These are phyloP conservation scores for Exidia glandulosa DNA, from an alignment of 768 basidiomycete genomes.

Conservation along the genomic window DNA sequence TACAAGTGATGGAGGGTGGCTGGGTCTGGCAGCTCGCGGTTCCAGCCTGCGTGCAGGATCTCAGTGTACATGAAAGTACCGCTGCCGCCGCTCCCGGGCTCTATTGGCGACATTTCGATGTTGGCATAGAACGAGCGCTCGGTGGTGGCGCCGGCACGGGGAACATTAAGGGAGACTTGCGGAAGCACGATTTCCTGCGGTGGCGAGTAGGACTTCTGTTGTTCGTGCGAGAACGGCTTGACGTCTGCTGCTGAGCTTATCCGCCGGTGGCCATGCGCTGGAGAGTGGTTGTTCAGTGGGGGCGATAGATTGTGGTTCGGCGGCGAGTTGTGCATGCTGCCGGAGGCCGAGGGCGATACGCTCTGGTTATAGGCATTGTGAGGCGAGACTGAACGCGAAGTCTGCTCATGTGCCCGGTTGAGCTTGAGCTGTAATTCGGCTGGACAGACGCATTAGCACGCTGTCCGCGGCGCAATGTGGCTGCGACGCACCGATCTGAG, in stretches of 20 bases:
- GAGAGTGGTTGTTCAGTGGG: not conserved
- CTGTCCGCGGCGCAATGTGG: not conserved
- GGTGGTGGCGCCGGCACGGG: conserved; percentile 19
- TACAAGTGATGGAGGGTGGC: conserved; percentile 65
- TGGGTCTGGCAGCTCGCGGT: conserved; percentile 74
- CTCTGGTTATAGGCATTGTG: not conserved
- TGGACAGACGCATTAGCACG: conserved; percentile 15
- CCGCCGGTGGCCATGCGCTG: not conserved
- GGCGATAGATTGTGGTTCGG: not conserved
- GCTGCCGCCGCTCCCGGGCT: conserved; percentile 29
- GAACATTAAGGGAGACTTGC: conserved; percentile 16
- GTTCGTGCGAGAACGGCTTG: not conserved
- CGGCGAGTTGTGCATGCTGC: not conserved
- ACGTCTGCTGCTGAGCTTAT: not conserved
- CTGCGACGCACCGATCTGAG: conserved; percentile 51
- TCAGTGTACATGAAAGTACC: conserved; percentile 33
- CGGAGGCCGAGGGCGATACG: not conserved
- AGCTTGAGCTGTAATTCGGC: conserved; percentile 55
- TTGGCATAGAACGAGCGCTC: not conserved
- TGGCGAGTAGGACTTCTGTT: not conserved
- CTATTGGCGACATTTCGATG: not conserved
- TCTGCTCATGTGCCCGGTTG: not conserved
- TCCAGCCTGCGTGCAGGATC: conserved; percentile 70
- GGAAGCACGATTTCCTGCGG: conserved; percentile 14
- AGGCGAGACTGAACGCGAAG: not conserved